Evolutionary conservation across 1,284 basidiomycete species (phyloP).

Genomic region (Entoloma clypeatum): DNA sequence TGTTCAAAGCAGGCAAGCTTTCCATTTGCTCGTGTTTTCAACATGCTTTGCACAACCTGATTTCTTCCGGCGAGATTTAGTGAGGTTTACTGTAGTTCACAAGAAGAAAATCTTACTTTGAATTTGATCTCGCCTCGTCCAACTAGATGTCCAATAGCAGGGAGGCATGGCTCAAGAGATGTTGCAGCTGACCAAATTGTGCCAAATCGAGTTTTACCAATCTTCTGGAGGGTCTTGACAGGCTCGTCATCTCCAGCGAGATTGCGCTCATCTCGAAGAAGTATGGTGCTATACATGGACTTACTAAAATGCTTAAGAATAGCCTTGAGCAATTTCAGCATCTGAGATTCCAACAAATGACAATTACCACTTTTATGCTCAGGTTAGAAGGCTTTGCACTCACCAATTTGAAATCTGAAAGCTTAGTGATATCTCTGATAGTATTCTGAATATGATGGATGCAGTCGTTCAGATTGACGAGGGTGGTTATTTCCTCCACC

Average conservation of each 20-base stretch:
- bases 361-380: too few relatives aligned
- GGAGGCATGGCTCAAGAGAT: constrained; percentile 22
- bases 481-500: constrained; percentile 10
- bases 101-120: constrained; percentile 1
- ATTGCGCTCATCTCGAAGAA: too few relatives aligned
- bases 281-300: too few relatives aligned
- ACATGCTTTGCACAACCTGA: constrained; percentile 12
- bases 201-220: constrained; percentile 30
- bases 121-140: neutral
- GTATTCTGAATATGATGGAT: constrained; percentile 23
- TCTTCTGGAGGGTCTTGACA: too few relatives aligned
- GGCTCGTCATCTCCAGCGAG: too few relatives aligned
- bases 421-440: constrained; percentile 23
- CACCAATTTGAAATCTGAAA: constrained; percentile 19
- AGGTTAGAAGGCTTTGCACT: constrained; percentile 4
- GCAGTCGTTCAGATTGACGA: constrained; percentile 25
- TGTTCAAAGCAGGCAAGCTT: constrained; percentile 15
- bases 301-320: too few relatives aligned
- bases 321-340: too few relatives aligned
- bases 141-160: constrained; percentile 16
- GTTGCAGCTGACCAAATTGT: constrained; percentile 20
- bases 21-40: constrained; percentile 7
- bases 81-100: neutral
- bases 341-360: too few relatives aligned
- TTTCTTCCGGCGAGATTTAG: constrained; percentile 8